Percentiles rank a stretch among this genome's conserved stretches.
phyloP scores from a whole-genome alignment of 139 green algal species.

The Tetradesmus lagerheimii region DNA sequence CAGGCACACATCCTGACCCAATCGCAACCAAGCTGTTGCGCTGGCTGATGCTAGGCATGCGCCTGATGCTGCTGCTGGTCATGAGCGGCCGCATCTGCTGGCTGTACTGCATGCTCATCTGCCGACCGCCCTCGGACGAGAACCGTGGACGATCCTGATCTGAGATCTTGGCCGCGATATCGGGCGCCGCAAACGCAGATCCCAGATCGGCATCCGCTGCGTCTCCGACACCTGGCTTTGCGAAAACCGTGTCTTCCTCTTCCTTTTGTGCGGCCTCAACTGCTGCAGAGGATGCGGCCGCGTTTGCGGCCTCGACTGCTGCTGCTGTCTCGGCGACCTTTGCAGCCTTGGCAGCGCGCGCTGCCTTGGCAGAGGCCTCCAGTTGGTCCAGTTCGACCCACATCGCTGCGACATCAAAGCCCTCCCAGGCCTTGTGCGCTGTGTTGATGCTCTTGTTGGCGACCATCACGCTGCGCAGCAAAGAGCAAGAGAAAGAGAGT shows the following conservation, averaged over 20 bases:
- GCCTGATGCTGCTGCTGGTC: background rate
- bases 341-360: background rate
- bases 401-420: constrained; percentile 65
- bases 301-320: background rate
- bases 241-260: background rate
- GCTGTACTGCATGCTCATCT: background rate
- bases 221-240: background rate
- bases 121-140: background rate
- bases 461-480: constrained; percentile 79
- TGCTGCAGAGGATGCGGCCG: background rate
- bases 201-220: background rate
- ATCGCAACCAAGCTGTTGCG: constrained; percentile 5
- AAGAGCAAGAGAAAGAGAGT: no score
- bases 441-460: constrained; percentile 64
- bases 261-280: background rate
- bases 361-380: background rate
- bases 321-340: background rate
- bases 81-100: background rate
- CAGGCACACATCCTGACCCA: background rate
- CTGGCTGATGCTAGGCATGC: background rate
- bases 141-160: background rate
- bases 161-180: background rate
- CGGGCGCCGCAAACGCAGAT: background rate
- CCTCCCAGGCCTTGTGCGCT: constrained; percentile 60
- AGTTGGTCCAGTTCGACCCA: constrained; percentile 51